Base-by-base conservation (phyloP, 2,329 filamentous ascomycete genomes). In the Corynespora cassiicola region DNA sequence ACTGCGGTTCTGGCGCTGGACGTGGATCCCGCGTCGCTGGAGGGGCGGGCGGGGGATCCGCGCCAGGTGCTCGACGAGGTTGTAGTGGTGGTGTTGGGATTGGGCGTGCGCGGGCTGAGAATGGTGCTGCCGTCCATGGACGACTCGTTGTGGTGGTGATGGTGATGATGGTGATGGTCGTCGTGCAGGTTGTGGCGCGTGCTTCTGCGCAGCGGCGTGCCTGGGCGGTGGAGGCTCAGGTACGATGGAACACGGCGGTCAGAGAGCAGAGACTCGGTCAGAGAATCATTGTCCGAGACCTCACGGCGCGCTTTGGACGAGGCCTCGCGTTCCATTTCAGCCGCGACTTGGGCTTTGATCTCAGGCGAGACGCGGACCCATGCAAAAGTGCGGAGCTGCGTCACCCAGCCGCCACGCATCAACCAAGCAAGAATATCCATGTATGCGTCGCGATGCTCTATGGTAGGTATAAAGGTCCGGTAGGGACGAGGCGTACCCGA, bases 381-480 rank as follows among this genome's bases (percentile, higher is more conserved):
- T 9, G 87, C 89, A 66, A 95, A 96, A 1, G 90, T 94, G 47
- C 90, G 88, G 5, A 99, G 78, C 65, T 96, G 91, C 1, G 88
- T 95, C 1, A 96, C 91, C 88, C 94, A 96, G 10, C 90, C 90
- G 30, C 90, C 87, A 25, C 91, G 84, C 73, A 97, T 84, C 7
- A 99, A 79, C 90, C 92, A 99, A 15, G 90, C 90, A 17, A 99
- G 75, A 68, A 97, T 95, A 21, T 88, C 82, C 68, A 97, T 86
- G 66, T 96, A 99, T 2, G 85, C 84, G 6, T 86, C 84, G 27
- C 92, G 87, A 63, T 96, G 90, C 57, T 89, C 87, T 65, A 91
- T 90, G 59, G 85, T 90, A 0, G 92, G 92, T 28, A 91, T 90
- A 51, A 95, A 86, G 36, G 79, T 79, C 56, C 90, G 88, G 72